Evolutionary conservation across 2,329 filamentous ascomycete genomes (phyloP).

Genomic region (Simplicillium aogashimaense): DNA sequence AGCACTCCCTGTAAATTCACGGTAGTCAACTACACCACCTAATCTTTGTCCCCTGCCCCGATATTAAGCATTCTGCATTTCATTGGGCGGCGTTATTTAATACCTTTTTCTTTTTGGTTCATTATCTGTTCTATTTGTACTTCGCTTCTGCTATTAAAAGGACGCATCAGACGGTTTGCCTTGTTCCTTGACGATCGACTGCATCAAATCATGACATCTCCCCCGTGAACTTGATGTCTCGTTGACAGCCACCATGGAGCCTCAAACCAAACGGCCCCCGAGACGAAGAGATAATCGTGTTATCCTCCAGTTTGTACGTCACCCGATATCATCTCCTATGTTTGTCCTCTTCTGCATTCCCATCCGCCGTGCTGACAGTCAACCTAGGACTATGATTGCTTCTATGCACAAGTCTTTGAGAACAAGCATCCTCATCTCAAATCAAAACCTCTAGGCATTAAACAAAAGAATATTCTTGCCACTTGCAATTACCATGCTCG

Average conservation of each 20-base stretch:
- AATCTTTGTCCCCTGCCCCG: too few relatives aligned
- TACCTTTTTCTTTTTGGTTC: too few relatives aligned
- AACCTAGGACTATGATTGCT: slow-evolving; percentile 70
- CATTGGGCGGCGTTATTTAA: too few relatives aligned
- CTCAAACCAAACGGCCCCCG: slow-evolving; percentile 18
- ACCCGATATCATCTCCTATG: slow-evolving; percentile 5
- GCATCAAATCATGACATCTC: too few relatives aligned
- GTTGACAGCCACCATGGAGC: slow-evolving; percentile 6
- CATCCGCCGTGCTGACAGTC: slow-evolving; percentile 4
- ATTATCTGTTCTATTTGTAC: too few relatives aligned
- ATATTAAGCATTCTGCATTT: too few relatives aligned
- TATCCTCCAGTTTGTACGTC: slow-evolving; percentile 69
- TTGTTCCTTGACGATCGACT: too few relatives aligned
- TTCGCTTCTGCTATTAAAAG: too few relatives aligned
- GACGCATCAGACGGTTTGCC: too few relatives aligned
- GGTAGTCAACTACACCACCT: too few relatives aligned
- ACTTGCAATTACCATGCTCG: slow-evolving; percentile 93
- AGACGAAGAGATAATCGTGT: slow-evolving; percentile 53
- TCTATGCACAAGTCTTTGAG: slow-evolving; percentile 89
- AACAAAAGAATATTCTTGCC: slow-evolving; percentile 87
- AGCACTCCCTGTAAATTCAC: too few relatives aligned
- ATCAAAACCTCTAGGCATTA: slow-evolving; percentile 66
- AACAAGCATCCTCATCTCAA: slow-evolving; percentile 66
- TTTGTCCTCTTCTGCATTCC: slow-evolving; percentile 5
- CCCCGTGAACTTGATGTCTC: too few relatives aligned